Base-by-base conservation (phyloP, 164 flowering plant species). In the Magnolia kwangsiensis region DNA sequence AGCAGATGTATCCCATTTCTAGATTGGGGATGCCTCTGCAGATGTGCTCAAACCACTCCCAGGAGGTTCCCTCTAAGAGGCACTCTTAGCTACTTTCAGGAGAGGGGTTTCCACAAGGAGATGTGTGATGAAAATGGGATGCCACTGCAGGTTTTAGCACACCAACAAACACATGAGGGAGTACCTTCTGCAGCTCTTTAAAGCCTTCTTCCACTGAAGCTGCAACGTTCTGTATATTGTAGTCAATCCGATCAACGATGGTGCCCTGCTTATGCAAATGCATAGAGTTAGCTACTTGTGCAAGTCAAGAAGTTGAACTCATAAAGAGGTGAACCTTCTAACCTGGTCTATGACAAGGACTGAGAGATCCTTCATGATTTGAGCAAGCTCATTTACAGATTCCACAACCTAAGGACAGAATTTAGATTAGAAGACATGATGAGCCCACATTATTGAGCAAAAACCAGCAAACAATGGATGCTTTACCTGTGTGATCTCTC, bases 331-430 rank as follows among this genome's bases (percentile, higher is more conserved):
- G 64, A 8, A 72, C 74, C 63, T 72, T 20, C 84, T 67, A 71
- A 94, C 99, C 97, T 96, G 99, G 78, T 96, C 99, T 81, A 96
- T 94, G 76, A 96, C 98, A 72, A 96, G 91, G n/a, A 90, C 96
- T 14, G 98, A 96, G 21, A 96, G 87, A 83, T 96, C 99, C 89
- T 96, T 96, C 99, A 96, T 96, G 72, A 96, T 94, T 83, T 94
- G 98, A 73, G 95, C 99, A 77, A 96, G 96, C 74, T 96, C 99
- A 79, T 89, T 89, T 24, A 96, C 98, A 20, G 99, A 96, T 85
- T 94, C 90, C 61, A 90, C 97, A 75, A 94, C 98, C 99, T 96
- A 72, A 71, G 71, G 69, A 20, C 7, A 71, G 7, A 68, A 13
- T 45, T 27, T 20, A 51, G 1, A 72, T 72, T 21, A 75, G 71